Evolutionary conservation across 257 asterid genomes (phyloP).

Genomic region (Paraleonurus japonicus): DNA sequence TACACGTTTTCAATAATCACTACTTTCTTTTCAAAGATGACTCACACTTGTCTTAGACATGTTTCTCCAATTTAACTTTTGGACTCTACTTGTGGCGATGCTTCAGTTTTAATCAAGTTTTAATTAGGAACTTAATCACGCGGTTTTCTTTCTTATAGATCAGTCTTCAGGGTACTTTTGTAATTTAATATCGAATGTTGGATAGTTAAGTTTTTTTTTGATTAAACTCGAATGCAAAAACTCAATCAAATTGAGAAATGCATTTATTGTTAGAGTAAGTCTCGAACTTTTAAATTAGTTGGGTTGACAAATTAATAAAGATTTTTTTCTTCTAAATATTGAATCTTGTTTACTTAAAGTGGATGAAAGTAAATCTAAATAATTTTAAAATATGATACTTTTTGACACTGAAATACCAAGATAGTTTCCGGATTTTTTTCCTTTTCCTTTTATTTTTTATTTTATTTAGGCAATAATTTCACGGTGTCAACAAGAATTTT

Average conservation of each 20-base stretch:
- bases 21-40: neutral
- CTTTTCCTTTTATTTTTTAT: neutral
- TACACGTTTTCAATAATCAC: conserved; percentile 24
- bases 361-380: neutral
- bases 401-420: neutral
- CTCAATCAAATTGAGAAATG: too few species aligned
- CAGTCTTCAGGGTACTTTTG: neutral
- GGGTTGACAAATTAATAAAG: too few species aligned
- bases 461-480: neutral
- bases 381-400: neutral
- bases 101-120: neutral
- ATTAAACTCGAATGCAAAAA: too few species aligned
- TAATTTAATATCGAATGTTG: neutral
- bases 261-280: too few species aligned
- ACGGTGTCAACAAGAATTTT: neutral
- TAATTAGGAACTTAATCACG: neutral
- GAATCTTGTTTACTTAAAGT: too few species aligned
- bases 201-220: too few species aligned
- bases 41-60: neutral
- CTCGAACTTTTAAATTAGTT: too few species aligned
- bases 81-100: neutral
- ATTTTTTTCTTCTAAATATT: too few species aligned
- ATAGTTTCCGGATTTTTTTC: neutral
- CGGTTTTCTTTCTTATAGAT: neutral
- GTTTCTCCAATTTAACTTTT: neutral